These are phyloP conservation scores for Colletotrichum sp. DNA, from an alignment of 2,329 filamentous ascomycete genomes.

Conservation along the genomic window DNA sequence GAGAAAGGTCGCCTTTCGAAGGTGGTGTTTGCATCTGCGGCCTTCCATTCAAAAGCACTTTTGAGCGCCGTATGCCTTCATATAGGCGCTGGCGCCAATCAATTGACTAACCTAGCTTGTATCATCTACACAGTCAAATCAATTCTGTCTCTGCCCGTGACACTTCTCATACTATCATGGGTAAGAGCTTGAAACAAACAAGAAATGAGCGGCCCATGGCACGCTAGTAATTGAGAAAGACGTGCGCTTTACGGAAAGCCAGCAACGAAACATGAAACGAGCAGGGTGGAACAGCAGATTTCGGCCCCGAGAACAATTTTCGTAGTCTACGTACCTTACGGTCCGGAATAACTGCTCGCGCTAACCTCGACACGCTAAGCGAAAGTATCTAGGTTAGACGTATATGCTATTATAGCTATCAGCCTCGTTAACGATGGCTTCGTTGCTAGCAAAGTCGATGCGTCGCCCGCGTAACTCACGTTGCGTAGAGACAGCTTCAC, in stretches of 20 bases:
- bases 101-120: not conserved
- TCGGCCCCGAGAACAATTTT: not conserved
- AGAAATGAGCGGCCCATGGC: not conserved
- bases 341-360: not conserved
- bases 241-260: not conserved
- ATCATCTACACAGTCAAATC: not conserved
- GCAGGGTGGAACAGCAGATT: not conserved
- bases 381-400: too few relatives aligned
- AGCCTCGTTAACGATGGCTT: too few relatives aligned
- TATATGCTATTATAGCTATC: too few relatives aligned
- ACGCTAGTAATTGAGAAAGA: not conserved
- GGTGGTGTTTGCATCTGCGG: not conserved
- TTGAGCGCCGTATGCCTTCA: not conserved
- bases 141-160: not conserved
- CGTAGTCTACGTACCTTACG: not conserved
- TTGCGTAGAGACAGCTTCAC: too few relatives aligned
- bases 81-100: not conserved
- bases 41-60: not conserved
- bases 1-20: not conserved
- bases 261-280: not conserved
- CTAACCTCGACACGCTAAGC: not conserved
- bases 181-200: not conserved
- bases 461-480: too few relatives aligned
- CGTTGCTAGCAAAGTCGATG: too few relatives aligned
- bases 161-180: not conserved